Evolutionary conservation across 2,329 filamentous ascomycete species (phyloP).

Genomic region (Stagonosporopsis chrysanthemi): DNA sequence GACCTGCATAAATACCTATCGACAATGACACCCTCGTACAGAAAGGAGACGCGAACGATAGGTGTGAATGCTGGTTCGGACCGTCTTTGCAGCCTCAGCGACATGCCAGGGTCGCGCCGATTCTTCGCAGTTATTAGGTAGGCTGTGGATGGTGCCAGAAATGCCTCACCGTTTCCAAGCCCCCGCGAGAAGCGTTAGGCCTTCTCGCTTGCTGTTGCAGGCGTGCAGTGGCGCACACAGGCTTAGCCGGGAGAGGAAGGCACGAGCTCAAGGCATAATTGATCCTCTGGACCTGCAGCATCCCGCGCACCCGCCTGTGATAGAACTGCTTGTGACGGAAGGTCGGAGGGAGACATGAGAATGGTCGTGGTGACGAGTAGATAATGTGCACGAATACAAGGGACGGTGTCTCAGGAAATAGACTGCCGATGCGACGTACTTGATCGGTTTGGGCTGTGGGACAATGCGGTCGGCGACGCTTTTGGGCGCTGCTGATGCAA

Average conservation of each 20-base stretch:
- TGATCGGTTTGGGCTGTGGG: slow-evolving; percentile 5
- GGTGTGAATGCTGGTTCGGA: slow-evolving; percentile 5
- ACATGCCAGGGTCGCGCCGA: slow-evolving; percentile 7
- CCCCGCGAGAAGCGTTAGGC: slow-evolving; percentile 4
- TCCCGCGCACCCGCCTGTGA: neutral
- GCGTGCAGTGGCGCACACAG: neutral
- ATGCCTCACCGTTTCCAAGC: slow-evolving; percentile 4
- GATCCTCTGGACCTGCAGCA: slow-evolving; percentile 13
- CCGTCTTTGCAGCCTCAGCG: slow-evolving; percentile 11
- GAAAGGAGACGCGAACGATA: neutral
- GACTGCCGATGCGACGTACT: slow-evolving; percentile 2
- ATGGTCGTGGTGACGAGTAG: neutral
- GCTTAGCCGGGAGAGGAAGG: slow-evolving; percentile 18
- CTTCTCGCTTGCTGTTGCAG: slow-evolving; percentile 4
- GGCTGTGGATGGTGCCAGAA: slow-evolving; percentile 1
- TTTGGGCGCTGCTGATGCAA: slow-evolving; percentile 19
- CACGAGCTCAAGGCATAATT: slow-evolving; percentile 17
- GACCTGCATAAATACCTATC: slow-evolving; percentile 6
- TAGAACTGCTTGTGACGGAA: neutral
- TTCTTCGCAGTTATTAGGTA: neutral
- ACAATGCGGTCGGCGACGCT: slow-evolving; percentile 11
- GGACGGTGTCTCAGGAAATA: neutral
- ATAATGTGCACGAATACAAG: slow-evolving; percentile 4
- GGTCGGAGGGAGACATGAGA: neutral
- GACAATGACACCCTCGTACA: slow-evolving; percentile 9